A percentile compares a stretch with the other conserved stretches of the same genome.
phyloP scores from a whole-genome alignment of 2,329 filamentous ascomycete species.

The Phyllosticta citribraziliensis region DNA sequence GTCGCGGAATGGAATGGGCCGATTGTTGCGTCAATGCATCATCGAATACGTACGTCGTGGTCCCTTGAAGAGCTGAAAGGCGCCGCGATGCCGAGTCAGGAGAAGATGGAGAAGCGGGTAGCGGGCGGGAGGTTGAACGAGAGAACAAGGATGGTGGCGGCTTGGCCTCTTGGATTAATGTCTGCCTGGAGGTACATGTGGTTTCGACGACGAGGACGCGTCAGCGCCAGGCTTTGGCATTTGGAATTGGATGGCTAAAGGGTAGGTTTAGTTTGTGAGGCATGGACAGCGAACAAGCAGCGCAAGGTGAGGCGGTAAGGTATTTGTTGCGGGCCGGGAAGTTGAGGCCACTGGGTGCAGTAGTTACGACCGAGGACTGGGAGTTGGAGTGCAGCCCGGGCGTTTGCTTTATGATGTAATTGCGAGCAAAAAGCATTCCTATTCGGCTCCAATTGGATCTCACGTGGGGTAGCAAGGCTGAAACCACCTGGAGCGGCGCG shows the following conservation, averaged over 20 bases:
- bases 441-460: neutral
- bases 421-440: neutral
- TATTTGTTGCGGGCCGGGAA: too few species aligned
- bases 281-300: neutral
- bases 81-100: neutral
- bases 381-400: too few species aligned
- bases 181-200: neutral
- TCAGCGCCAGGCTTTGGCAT: neutral
- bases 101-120: neutral
- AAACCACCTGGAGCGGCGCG: neutral
- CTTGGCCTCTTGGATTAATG: neutral
- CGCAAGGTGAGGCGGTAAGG: neutral
- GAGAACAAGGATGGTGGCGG: neutral
- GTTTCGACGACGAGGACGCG: neutral
- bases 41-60: neutral
- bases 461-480: constrained; percentile 9
- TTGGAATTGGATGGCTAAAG: neutral
- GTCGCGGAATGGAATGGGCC: neutral
- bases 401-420: neutral
- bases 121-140: neutral
- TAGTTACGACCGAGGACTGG: too few species aligned
- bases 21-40: neutral
- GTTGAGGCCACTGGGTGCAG: too few species aligned
- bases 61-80: neutral
- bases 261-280: neutral